Percentiles rank a stretch among this genome's conserved stretches.
Evolutionary conservation across 495 filamentous ascomycete genomes (phyloP).

Genomic region (Podospora australis): DNA sequence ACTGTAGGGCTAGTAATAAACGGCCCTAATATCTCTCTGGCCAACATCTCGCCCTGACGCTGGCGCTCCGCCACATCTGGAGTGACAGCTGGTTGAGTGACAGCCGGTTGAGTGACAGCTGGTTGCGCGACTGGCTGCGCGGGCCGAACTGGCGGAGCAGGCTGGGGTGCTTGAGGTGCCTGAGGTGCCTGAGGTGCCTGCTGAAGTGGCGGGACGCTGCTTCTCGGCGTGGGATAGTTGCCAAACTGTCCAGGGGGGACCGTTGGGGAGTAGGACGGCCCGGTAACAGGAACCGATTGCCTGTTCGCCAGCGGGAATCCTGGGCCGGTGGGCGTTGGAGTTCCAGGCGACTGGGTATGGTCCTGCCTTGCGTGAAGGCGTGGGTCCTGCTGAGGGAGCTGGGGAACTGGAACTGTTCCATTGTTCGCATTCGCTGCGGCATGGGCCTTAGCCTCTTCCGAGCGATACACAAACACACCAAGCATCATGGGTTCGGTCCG

Average conservation of each 20-base stretch:
- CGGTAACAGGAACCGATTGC: slow-evolving; percentile 35
- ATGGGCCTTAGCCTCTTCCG: slow-evolving; percentile 30
- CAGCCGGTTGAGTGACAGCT: neutral
- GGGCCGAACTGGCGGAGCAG: slow-evolving; percentile 16
- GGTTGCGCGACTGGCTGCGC: too few species aligned
- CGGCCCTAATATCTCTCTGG: slow-evolving; percentile 52
- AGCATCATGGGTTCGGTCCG: slow-evolving; percentile 66
- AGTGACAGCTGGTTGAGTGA: slow-evolving; percentile 6
- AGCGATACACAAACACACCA: slow-evolving; percentile 67
- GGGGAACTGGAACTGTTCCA: too few species aligned
- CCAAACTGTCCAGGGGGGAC: slow-evolving; percentile 38
- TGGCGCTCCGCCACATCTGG: slow-evolving; percentile 34
- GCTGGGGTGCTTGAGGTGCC: slow-evolving; percentile 22
- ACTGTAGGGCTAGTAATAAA: slow-evolving; percentile 57
- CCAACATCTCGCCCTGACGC: slow-evolving; percentile 41
- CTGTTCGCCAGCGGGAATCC: slow-evolving; percentile 18
- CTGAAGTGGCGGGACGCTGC: slow-evolving; percentile 28
- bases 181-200: slow-evolving; percentile 23
- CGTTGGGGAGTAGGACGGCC: slow-evolving; percentile 43
- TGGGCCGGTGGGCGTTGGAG: slow-evolving; percentile 19
- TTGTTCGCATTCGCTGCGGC: too few species aligned
- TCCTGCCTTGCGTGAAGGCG: neutral
- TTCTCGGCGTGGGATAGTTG: slow-evolving; percentile 19
- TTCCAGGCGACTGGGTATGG: slow-evolving; percentile 19
- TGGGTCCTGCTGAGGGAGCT: slow-evolving; percentile 5